Evolutionary conservation across 352 stramenopile genomes (phyloP).

Genomic region (Phytophthora pini): DNA sequence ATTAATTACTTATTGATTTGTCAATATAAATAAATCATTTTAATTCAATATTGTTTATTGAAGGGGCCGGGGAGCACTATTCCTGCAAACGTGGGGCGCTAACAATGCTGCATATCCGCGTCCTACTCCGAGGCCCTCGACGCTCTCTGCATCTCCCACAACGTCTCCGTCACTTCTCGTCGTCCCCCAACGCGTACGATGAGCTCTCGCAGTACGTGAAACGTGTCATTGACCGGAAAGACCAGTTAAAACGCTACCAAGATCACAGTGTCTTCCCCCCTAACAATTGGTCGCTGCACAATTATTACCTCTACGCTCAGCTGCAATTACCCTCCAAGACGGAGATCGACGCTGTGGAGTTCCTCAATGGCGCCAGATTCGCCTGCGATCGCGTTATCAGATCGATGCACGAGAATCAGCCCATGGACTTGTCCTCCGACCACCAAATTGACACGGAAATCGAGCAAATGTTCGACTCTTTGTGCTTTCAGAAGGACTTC

Average conservation of each 20-base stretch:
- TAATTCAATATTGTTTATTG: too few relatives aligned
- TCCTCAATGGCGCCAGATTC: constrained; percentile 47
- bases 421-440: constrained; percentile 36
- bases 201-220: constrained; percentile 7
- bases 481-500: constrained; percentile 36
- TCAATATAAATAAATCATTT: too few relatives aligned
- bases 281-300: constrained; percentile 15
- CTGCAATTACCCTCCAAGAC: constrained; percentile 45
- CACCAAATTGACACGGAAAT: constrained; percentile 16
- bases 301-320: constrained; percentile 40
- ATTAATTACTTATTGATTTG: too few relatives aligned
- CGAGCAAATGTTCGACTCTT: constrained; percentile 16
- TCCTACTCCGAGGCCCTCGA: background rate
- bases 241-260: constrained; percentile 23
- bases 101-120: background rate
- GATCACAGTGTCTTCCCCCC: constrained; percentile 31
- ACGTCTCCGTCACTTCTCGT: constrained; percentile 6
- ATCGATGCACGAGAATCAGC: constrained; percentile 41
- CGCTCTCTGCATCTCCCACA: background rate
- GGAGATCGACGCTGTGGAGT: constrained; percentile 52
- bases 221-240: constrained; percentile 11
- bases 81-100: background rate
- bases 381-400: constrained; percentile 40
- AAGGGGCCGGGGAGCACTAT: too few relatives aligned
- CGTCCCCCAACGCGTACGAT: constrained; percentile 7